A percentile compares a stretch with the other conserved stretches of the same genome.
Evolutionary conservation across 2,329 filamentous ascomycete genomes (phyloP).

Genomic region (Penicillium sp.): DNA sequence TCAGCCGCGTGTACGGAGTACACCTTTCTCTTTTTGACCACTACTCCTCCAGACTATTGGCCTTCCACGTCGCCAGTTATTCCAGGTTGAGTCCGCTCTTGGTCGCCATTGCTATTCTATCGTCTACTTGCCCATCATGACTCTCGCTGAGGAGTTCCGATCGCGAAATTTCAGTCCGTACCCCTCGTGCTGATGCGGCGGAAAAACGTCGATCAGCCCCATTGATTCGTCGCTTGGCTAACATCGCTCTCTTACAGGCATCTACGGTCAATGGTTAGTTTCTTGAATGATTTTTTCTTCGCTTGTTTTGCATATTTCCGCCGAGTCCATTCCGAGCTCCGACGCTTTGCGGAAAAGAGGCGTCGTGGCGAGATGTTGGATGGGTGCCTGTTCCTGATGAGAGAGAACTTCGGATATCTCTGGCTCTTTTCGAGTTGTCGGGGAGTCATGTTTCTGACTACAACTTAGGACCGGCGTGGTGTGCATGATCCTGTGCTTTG

Average conservation of each 20-base stretch:
- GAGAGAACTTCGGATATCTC: not conserved
- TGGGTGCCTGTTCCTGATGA: not conserved
- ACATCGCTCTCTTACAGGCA: slow-evolving; percentile 53
- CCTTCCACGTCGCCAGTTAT: slow-evolving; percentile 10
- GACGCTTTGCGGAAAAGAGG: slow-evolving; percentile 5
- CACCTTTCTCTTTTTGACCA: slow-evolving; percentile 16
- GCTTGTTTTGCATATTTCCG: slow-evolving; percentile 6
- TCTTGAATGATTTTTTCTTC: not conserved
- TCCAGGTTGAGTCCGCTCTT: slow-evolving; percentile 4
- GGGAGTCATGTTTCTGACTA: slow-evolving; percentile 20
- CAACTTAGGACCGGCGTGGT: slow-evolving; percentile 54
- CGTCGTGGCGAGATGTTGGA: not conserved
- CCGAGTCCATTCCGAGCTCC: not conserved
- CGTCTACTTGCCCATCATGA: slow-evolving; percentile 50
- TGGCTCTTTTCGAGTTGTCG: not conserved
- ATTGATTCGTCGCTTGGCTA: slow-evolving; percentile 25
- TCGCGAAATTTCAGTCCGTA: slow-evolving; percentile 68
- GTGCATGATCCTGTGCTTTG: slow-evolving; percentile 67
- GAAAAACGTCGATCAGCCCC: slow-evolving; percentile 21
- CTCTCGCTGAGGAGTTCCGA: slow-evolving; percentile 64
- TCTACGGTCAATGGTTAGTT: slow-evolving; percentile 70
- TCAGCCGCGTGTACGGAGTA: slow-evolving; percentile 24
- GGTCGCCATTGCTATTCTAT: slow-evolving; percentile 6
- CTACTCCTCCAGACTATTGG: slow-evolving; percentile 11
- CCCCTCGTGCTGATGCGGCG: slow-evolving; percentile 22